phyloP scores from a whole-genome alignment of 2,329 filamentous ascomycete species.

The Eurotiales sp. region DNA sequence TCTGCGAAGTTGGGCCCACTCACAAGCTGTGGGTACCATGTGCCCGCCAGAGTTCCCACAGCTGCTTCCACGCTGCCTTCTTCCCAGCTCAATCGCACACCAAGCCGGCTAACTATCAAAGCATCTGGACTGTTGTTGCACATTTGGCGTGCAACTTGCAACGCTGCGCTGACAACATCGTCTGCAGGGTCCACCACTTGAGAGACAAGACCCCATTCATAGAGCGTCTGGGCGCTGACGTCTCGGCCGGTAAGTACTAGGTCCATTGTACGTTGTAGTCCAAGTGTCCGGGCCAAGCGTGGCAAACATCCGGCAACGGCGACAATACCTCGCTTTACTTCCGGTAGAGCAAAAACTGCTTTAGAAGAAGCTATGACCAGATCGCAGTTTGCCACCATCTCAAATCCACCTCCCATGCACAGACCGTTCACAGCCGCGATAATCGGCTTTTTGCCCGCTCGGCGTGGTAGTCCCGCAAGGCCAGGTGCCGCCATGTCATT shows the following conservation, averaged over 20 bases:
- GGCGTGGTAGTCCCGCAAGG: slow-evolving; percentile 51
- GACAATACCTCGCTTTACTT: slow-evolving; percentile 67
- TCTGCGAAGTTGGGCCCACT: slow-evolving; percentile 66
- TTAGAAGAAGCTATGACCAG: slow-evolving; percentile 50
- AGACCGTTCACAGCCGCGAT: slow-evolving; percentile 73
- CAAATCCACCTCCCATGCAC: slow-evolving; percentile 71
- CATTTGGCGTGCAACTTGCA: slow-evolving; percentile 57
- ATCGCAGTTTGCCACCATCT: slow-evolving; percentile 72
- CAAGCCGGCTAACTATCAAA: slow-evolving; percentile 64
- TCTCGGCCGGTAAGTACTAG: slow-evolving; percentile 63
- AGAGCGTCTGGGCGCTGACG: slow-evolving; percentile 58
- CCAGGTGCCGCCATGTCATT: slow-evolving; percentile 30
- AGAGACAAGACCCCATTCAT: slow-evolving; percentile 68
- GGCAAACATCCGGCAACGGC: slow-evolving; percentile 69
- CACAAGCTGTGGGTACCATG: slow-evolving; percentile 55
- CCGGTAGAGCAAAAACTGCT: slow-evolving; percentile 66
- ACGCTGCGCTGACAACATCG: slow-evolving; percentile 44
- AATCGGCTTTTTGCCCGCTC: slow-evolving; percentile 68
- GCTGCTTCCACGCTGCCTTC: slow-evolving; percentile 56
- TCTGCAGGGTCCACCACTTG: slow-evolving; percentile 48
- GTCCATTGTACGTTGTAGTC: slow-evolving; percentile 66
- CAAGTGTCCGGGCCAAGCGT: slow-evolving; percentile 62
- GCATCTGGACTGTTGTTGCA: slow-evolving; percentile 65
- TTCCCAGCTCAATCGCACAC: slow-evolving; percentile 65
- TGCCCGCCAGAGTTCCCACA: slow-evolving; percentile 52